Evolutionary conservation across 139 green algal genomes (phyloP).

Genomic region (Closterium sp.): DNA sequence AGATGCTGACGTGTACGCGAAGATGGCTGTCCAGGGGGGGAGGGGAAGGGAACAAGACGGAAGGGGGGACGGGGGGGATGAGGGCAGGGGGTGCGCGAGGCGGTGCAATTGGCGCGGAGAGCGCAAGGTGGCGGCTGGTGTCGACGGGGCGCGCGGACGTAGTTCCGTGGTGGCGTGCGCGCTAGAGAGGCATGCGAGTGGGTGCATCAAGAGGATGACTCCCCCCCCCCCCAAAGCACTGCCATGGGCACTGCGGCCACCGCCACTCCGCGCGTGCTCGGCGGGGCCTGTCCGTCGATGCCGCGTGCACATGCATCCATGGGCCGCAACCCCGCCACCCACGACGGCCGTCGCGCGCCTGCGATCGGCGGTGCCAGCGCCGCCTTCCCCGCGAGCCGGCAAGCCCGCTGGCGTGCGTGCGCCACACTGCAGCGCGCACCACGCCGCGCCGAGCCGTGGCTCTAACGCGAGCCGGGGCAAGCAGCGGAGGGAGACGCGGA

Average conservation of each 20-base stretch:
- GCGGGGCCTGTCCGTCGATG: no score
- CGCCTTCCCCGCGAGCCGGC: neutral
- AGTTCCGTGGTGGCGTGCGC: no score
- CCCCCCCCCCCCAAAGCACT: no score
- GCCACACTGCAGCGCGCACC: neutral
- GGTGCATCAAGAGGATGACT: no score
- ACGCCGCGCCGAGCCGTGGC: neutral
- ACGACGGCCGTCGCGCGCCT: neutral
- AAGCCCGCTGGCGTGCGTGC: neutral
- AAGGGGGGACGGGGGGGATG: neutral
- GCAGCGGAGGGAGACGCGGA: no score
- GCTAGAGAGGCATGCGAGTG: no score
- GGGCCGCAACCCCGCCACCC: no score
- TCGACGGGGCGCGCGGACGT: neutral
- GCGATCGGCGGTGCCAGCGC: neutral
- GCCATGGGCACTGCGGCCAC: neutral
- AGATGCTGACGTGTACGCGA: slow-evolving; percentile 36
- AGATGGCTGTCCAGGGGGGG: slow-evolving; percentile 32
- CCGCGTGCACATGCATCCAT: no score
- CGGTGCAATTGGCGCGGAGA: no score
- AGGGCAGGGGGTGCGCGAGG: no score
- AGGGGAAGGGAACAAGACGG: neutral
- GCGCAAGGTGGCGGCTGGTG: neutral
- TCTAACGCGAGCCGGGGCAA: no score
- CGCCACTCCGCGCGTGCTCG: no score